phyloP scores from a whole-genome alignment of 257 asterid genomes.

The Anisodus tanguticus region DNA sequence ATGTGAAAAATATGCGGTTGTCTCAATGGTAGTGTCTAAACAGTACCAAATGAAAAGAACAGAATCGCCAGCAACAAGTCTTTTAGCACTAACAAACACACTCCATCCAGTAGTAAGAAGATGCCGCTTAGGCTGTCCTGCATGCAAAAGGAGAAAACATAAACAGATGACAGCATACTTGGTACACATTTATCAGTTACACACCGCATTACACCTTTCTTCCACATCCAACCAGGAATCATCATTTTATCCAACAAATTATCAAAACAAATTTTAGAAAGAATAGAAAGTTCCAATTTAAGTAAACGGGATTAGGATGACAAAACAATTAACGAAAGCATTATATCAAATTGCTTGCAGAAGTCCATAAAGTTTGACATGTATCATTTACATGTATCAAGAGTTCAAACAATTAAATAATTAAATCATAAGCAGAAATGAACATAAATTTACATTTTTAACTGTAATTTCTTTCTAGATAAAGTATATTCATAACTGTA shows the following conservation, averaged over 20 bases:
- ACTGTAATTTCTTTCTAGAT: neutral
- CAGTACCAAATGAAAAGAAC: conserved; percentile 65
- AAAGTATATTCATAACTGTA: neutral
- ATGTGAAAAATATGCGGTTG: neutral
- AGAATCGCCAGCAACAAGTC: conserved; percentile 63
- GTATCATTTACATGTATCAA: neutral
- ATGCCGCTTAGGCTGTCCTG: conserved; percentile 67
- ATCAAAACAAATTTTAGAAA: conserved; percentile 1
- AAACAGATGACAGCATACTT: neutral
- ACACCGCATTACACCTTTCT: neutral
- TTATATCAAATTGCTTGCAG: neutral
- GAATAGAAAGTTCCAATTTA: neutral
- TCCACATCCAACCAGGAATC: conserved; percentile 6
- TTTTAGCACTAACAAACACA: conserved; percentile 64
- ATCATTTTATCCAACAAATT: neutral
- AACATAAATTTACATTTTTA: neutral
- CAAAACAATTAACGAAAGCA: no score
- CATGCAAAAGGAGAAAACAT: conserved; percentile 28
- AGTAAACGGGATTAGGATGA: no score
- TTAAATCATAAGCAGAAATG: neutral
- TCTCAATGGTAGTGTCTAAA: conserved; percentile 24
- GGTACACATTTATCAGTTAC: conserved; percentile 17
- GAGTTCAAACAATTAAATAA: neutral
- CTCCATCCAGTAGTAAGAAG: conserved; percentile 68
- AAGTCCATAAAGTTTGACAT: conserved; percentile 7